Evolutionary conservation across 2,329 filamentous ascomycete species (phyloP), one percentile per base, ranked within the genome.

Genomic region (Hypoxylon sp.): DNA sequence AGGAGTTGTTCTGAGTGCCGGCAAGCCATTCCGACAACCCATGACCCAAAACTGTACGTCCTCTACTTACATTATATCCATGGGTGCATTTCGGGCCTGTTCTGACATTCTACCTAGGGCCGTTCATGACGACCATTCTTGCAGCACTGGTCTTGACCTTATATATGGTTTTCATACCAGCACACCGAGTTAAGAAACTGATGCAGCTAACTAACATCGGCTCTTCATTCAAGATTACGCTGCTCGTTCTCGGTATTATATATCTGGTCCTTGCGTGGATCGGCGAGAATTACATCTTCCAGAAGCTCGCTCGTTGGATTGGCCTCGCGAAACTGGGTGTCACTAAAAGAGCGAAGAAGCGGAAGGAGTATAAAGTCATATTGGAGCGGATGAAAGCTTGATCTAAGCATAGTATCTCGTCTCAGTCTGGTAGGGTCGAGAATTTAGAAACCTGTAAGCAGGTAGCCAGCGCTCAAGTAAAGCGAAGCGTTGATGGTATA

Each of bases 141-240:
- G 76, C 90, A 14, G 86, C 93, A 0, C 79, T 96, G 3, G 77
- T 86, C 0, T 82, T 96, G 37, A 90, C 90, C 0, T 78, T 86
- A 1, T 96, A 96, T 77, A 94, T 99, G 90, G 85, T 97, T 27
- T 84, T 94, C 68, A 84, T 87, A 25, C 93, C 95, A 0, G 87
- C 90, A 0, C 79, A 83, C 19, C 91, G 90, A 85, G 78, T 98
- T 11, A 83, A 81, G 61, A 81, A 86, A 19, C 78, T 94, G 46
- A 99, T 99, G 94, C 88, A 98, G 77, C 81, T 99, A 64, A 98
- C 94, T 0, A 84, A 83, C 53, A 90, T 97, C 83, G 89, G 88
- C 37, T 81, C 82, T 71, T 82, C 85, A 54, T 99, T 96, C 79
- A 90, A 91, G 74, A 55, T 89, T 11, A 91, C 92, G 73, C 80